Evolutionary conservation across 768 basidiomycete species (phyloP).

Genomic region (Trichaptum fuscoviolaceum): DNA sequence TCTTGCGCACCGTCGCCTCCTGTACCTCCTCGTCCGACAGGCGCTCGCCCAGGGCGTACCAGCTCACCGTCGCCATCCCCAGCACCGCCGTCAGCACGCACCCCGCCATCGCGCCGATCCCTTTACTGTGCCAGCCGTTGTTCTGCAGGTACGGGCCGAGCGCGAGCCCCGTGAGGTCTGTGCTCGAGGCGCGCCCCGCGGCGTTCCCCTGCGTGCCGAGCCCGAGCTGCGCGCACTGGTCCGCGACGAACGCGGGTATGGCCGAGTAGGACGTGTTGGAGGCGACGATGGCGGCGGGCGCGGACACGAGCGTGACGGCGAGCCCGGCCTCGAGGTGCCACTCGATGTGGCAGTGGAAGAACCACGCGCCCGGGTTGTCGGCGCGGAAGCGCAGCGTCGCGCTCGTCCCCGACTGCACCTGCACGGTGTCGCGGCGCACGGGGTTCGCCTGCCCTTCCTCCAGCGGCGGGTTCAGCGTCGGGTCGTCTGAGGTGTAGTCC

Average conservation of each 20-base stretch:
- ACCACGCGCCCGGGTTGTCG: constrained; percentile 91
- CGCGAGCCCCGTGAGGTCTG: constrained; percentile 61
- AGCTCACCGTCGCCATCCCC: constrained; percentile 77
- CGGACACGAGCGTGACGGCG: constrained; percentile 79
- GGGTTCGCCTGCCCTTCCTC: constrained; percentile 80
- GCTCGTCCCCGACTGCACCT: constrained; percentile 61
- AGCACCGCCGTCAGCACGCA: constrained; percentile 79
- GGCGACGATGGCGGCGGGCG: constrained; percentile 50
- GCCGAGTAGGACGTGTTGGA: constrained; percentile 18
- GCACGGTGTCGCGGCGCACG: constrained; percentile 85
- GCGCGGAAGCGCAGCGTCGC: constrained; percentile 76
- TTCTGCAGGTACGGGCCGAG: constrained; percentile 70
- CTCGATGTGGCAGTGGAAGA: constrained; percentile 83
- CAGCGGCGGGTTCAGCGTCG: constrained; percentile 73
- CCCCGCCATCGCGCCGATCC: constrained; percentile 73
- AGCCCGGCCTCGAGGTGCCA: constrained; percentile 86
- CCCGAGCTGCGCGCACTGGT: constrained; percentile 68
- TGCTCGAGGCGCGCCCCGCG: constrained; percentile 67
- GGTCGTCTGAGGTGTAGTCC: constrained; percentile 71
- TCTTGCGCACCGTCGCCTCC: constrained; percentile 50
- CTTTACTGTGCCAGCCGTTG: constrained; percentile 67
- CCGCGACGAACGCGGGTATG: constrained; percentile 54
- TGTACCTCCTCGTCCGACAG: constrained; percentile 81
- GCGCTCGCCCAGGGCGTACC: constrained; percentile 78
- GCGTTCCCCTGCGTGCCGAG: constrained; percentile 75